These are phyloP conservation scores for Martensiomyces pterosporus DNA, from an alignment of 192 early-diverging fungal species.

Conservation along the genomic window DNA sequence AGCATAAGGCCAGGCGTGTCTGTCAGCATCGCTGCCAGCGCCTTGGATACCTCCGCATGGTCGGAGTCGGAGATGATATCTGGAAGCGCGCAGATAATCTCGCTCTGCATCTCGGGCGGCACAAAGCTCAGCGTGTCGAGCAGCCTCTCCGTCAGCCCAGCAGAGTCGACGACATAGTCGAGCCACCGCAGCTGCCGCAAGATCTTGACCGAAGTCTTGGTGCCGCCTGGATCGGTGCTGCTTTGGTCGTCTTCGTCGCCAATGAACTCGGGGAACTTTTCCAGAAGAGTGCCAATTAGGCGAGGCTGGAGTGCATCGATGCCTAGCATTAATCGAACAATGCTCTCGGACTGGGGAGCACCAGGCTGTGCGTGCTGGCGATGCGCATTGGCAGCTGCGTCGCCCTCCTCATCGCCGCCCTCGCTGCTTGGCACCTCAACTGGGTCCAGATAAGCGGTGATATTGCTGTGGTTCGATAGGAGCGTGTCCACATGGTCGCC, in stretches of 20 bases:
- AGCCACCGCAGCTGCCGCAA: constrained; percentile 74
- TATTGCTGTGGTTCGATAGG: constrained; percentile 21
- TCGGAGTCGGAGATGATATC: constrained; percentile 73
- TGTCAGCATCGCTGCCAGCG: constrained; percentile 59
- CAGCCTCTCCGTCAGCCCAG: constrained; percentile 56
- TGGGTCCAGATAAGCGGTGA: constrained; percentile 30
- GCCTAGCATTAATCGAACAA: constrained; percentile 57
- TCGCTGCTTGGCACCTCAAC: constrained; percentile 1
- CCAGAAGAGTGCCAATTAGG: constrained; percentile 52
- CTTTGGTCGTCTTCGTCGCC: constrained; percentile 46
- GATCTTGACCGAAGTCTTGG: constrained; percentile 55
- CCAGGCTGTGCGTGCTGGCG: neutral
- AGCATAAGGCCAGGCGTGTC: constrained; percentile 58
- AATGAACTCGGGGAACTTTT: constrained; percentile 60
- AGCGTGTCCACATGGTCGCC: constrained; percentile 27
- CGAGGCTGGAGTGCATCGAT: constrained; percentile 59
- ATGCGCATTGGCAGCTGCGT: too few species aligned
- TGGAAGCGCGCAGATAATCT: constrained; percentile 69
- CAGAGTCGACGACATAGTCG: constrained; percentile 65
- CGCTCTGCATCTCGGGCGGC: constrained; percentile 62
- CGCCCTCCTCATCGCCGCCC: too few species aligned
- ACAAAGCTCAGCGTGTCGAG: constrained; percentile 64
- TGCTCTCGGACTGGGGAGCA: constrained; percentile 44
- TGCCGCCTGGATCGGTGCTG: constrained; percentile 13
- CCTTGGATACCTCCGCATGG: constrained; percentile 57